Percentiles rank a stretch among this genome's conserved stretches.
Conservation (phyloP, 2,329 filamentous ascomycete species). For the Pseudomassariella vexata region DNA sequence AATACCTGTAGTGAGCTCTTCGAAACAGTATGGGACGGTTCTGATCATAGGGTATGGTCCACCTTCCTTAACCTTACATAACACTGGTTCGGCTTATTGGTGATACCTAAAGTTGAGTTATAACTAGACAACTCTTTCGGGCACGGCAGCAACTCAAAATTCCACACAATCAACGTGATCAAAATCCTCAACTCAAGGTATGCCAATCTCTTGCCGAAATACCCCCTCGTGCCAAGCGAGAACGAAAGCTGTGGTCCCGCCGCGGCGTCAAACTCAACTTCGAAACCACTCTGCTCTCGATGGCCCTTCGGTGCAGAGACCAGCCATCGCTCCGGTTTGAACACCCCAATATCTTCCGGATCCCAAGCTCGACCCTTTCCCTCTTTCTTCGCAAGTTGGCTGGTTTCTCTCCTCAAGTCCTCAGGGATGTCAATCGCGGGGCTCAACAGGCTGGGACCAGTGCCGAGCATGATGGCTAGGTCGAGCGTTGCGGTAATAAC, state of each 20-base stretch:
- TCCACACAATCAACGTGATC: constrained; percentile 15
- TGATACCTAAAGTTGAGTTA: constrained; percentile 1
- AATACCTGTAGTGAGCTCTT: no score
- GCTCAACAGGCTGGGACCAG: constrained; percentile 10
- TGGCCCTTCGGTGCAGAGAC: background rate
- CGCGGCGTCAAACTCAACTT: constrained; percentile 7
- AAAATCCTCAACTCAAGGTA: constrained; percentile 14
- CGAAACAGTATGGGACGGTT: no score
- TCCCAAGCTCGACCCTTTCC: constrained; percentile 4
- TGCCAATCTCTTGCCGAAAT: constrained; percentile 20
- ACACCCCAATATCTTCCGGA: constrained; percentile 8
- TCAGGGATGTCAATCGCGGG: constrained; percentile 8
- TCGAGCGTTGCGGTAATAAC: constrained; percentile 1
- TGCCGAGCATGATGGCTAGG: constrained; percentile 3
- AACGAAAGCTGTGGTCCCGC: constrained; percentile 20
- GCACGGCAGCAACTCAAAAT: constrained; percentile 12
- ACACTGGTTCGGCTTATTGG: constrained; percentile 2
- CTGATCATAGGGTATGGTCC: no score
- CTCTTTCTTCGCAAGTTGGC: constrained; percentile 2
- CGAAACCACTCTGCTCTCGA: constrained; percentile 1
- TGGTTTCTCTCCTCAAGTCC: constrained; percentile 7
- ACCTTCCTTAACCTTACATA: constrained; percentile 5
- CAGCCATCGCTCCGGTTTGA: constrained; percentile 16
- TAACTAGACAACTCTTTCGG: constrained; percentile 8
- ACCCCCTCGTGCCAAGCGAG: constrained; percentile 18